These are phyloP conservation scores for Mrakia hoshinonis DNA, from an alignment of 768 basidiomycete species.

Conservation along the genomic window DNA sequence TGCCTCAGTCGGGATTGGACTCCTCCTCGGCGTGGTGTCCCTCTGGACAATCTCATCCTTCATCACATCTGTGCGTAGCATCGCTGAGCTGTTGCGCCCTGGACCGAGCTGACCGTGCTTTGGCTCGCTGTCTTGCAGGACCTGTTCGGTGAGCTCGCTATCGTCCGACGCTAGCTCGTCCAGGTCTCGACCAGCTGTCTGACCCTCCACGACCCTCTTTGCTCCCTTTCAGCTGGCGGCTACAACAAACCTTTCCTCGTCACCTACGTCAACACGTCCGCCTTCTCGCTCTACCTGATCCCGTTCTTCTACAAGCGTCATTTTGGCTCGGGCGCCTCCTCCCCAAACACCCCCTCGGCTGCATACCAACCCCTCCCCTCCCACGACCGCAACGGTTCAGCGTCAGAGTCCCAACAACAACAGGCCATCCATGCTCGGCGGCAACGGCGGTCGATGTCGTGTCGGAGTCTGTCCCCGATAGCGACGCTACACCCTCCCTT, in stretches of 20 bases:
- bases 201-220: background rate
- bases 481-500: conserved; percentile 20
- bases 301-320: conserved; percentile 45
- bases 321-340: conserved; percentile 8
- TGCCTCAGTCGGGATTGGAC: conserved; percentile 12
- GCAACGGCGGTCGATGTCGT: background rate
- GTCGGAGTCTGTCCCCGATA: conserved; percentile 17
- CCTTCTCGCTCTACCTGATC: conserved; percentile 75
- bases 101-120: background rate
- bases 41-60: conserved; percentile 20
- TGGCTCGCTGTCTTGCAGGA: conserved; percentile 1
- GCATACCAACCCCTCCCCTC: background rate
- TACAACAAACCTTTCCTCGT: conserved; percentile 41
- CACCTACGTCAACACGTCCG: conserved; percentile 82
- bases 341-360: conserved; percentile 3
- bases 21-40: conserved; percentile 15
- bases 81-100: background rate
- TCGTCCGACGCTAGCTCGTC: background rate
- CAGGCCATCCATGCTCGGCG: background rate
- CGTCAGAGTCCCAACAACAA: background rate
- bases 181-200: no score
- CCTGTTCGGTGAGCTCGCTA: conserved; percentile 24
- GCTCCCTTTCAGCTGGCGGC: conserved; percentile 13
- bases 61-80: conserved; percentile 23
- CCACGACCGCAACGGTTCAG: background rate